These are phyloP conservation scores for Boletellus deceptivus DNA, from an alignment of 1,284 basidiomycete genomes.

Conservation along the genomic window DNA sequence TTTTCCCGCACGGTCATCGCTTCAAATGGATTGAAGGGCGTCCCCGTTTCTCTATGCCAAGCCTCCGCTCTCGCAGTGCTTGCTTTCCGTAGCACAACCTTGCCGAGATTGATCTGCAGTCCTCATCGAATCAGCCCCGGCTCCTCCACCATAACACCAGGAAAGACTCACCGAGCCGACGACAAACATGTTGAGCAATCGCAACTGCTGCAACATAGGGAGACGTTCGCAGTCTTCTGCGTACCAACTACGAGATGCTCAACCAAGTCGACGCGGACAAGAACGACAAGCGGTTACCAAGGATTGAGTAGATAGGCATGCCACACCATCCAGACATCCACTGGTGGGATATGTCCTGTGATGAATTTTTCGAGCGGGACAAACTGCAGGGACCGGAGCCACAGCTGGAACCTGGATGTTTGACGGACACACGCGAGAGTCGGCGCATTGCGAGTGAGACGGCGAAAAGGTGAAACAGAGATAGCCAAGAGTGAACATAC, in stretches of 20 bases:
- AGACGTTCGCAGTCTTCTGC: conserved; percentile 39
- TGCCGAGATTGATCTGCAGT: conserved; percentile 26
- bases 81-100: conserved; percentile 19
- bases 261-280: background rate
- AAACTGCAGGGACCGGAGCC: conserved; percentile 28
- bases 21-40: conserved; percentile 37
- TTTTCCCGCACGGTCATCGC: conserved; percentile 23
- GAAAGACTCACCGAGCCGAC: conserved; percentile 18
- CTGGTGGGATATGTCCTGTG: conserved; percentile 35
- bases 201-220: conserved; percentile 19
- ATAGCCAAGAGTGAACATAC: conserved; percentile 9
- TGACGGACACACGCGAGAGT: background rate
- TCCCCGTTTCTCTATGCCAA: conserved; percentile 34
- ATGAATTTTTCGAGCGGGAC: conserved; percentile 29
- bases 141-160: background rate
- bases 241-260: conserved; percentile 34
- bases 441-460: too few relatives aligned
- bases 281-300: conserved; percentile 21
- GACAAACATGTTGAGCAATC: conserved; percentile 23
- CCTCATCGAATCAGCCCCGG: background rate
- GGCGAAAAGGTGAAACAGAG: too few relatives aligned
- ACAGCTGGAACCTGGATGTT: conserved; percentile 35
- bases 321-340: conserved; percentile 49
- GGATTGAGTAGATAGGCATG: conserved; percentile 45
- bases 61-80: conserved; percentile 17